These are phyloP conservation scores for Eruca vesicaria DNA, from an alignment of 441 rosid genomes.

Conservation along the genomic window DNA sequence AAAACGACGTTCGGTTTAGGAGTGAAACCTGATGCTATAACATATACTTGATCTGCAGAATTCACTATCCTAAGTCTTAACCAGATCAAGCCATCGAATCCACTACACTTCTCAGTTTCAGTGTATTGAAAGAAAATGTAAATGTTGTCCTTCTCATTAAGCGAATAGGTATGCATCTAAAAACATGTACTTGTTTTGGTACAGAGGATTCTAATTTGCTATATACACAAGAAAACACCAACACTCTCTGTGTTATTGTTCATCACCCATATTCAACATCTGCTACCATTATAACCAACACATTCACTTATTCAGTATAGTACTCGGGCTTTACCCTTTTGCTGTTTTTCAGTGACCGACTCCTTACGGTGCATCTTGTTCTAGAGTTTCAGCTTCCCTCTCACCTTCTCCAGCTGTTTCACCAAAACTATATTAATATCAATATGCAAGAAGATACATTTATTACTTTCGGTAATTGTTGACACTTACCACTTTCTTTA, in stretches of 20 bases:
- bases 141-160: neutral
- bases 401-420: constrained; percentile 20
- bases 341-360: neutral
- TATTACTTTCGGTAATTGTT: neutral
- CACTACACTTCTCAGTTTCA: neutral
- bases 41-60: neutral
- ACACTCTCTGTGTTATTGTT: neutral
- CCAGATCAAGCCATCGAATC: neutral
- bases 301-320: neutral
- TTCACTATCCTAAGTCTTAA: neutral
- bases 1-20: too few relatives aligned
- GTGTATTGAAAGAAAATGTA: neutral
- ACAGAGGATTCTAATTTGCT: constrained; percentile 4
- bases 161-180: neutral
- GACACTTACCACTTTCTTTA: neutral
- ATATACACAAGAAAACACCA: neutral
- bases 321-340: neutral
- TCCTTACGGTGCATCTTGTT: neutral
- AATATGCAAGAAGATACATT: neutral
- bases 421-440: neutral
- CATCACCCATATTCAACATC: neutral
- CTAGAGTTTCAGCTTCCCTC: constrained; percentile 20
- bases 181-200: neutral
- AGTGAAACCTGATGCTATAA: neutral
- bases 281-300: neutral